Evolutionary conservation across 148 eudicot species (phyloP).

Genomic region (Polygonum aviculare): DNA sequence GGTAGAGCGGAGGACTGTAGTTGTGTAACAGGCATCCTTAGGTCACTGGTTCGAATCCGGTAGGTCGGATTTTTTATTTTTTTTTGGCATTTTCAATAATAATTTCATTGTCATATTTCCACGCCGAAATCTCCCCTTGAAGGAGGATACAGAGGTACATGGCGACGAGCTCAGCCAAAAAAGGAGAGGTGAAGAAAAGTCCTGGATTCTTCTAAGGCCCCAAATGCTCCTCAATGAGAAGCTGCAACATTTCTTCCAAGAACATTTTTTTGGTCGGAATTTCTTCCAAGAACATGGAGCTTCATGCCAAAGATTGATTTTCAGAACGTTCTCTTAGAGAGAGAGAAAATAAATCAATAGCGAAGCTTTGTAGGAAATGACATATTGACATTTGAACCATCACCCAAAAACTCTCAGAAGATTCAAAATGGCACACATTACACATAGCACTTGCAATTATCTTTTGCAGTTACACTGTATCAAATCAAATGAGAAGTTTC

Average conservation of each 20-base stretch:
- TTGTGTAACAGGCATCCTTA: slow-evolving; percentile 29
- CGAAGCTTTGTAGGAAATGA: neutral
- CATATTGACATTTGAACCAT: neutral
- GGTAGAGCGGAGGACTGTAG: slow-evolving; percentile 67
- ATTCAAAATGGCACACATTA: neutral
- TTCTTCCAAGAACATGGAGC: neutral
- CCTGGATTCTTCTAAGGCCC: neutral
- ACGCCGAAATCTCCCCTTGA: no score
- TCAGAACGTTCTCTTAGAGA: neutral
- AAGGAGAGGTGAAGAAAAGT: neutral
- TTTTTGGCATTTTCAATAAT: no score
- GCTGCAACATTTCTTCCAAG: neutral
- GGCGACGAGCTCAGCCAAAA: neutral
- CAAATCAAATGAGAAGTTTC: neutral
- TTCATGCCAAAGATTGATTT: neutral
- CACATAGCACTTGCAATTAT: neutral
- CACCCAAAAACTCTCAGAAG: neutral
- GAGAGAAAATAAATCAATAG: neutral
- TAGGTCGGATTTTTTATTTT: slow-evolving; percentile 35
- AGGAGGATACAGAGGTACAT: neutral
- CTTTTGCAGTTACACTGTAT: neutral
- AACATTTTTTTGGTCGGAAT: no score
- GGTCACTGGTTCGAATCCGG: slow-evolving; percentile 81
- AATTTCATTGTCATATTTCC: no score
- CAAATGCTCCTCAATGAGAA: neutral